These are phyloP conservation scores for Beauveria pseudobassiana DNA, from an alignment of 2,329 filamentous ascomycete genomes.

Conservation along the genomic window DNA sequence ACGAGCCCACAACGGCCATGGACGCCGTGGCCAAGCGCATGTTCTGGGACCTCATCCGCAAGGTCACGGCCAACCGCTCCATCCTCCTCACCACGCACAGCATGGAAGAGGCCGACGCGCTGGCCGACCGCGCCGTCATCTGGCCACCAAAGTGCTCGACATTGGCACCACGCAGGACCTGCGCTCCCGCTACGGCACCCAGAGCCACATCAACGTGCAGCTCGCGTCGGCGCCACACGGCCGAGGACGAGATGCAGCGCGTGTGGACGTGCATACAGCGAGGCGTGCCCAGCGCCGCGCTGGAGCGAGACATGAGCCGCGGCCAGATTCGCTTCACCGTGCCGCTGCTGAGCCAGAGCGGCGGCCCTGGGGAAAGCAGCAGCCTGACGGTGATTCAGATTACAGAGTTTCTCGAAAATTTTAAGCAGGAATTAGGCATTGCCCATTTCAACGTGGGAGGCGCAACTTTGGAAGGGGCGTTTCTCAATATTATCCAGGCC, in stretches of 20 bases:
- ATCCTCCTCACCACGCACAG: constrained; percentile 79
- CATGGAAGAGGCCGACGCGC: constrained; percentile 85
- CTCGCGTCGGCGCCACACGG: constrained; percentile 51
- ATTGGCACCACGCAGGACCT: constrained; percentile 53
- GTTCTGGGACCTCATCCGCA: constrained; percentile 74
- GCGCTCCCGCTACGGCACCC: constrained; percentile 50
- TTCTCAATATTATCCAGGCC: constrained; percentile 58
- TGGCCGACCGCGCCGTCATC: constrained; percentile 58
- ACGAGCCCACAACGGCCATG: constrained; percentile 78
- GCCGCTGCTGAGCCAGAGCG: background rate
- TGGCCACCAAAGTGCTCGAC: constrained; percentile 42
- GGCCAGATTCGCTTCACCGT: constrained; percentile 48
- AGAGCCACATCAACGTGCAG: constrained; percentile 56
- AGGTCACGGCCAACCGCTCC: constrained; percentile 59
- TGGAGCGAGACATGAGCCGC: constrained; percentile 53
- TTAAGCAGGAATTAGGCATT: constrained; percentile 49
- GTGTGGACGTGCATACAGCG: constrained; percentile 48
- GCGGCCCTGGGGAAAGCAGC: background rate
- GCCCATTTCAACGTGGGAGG: constrained; percentile 60
- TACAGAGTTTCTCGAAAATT: constrained; percentile 41
- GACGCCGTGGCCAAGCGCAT: constrained; percentile 79
- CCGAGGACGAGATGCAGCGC: constrained; percentile 44
- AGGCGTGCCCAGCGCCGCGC: constrained; percentile 43
- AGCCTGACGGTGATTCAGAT: background rate
- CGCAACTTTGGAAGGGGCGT: constrained; percentile 63